Percentiles rank a stretch among this genome's conserved stretches.
phyloP scores from a whole-genome alignment of 2,329 filamentous ascomycete species.

The Cercospora brassicicola region DNA sequence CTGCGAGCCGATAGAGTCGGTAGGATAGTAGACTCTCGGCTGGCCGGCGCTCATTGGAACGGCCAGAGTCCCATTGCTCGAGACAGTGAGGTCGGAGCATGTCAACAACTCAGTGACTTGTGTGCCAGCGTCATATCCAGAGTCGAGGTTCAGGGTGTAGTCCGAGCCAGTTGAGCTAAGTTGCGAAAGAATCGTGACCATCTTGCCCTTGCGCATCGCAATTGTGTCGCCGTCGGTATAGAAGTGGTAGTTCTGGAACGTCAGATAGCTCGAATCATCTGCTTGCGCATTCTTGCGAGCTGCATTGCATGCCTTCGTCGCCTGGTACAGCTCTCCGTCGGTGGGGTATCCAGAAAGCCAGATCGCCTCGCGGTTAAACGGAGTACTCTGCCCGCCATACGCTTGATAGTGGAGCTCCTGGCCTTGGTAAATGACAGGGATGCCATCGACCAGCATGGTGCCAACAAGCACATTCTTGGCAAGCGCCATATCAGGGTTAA shows the following conservation, averaged over 20 bases:
- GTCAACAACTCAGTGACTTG: conserved; percentile 43
- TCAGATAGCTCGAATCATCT: conserved; percentile 43
- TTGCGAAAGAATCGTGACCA: conserved; percentile 43
- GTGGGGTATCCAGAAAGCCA: conserved; percentile 48
- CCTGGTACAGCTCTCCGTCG: conserved; percentile 23
- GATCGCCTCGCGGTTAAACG: conserved; percentile 45
- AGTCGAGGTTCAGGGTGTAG: conserved; percentile 35
- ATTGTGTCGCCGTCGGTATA: conserved; percentile 47
- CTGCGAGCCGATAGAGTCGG: conserved; percentile 11
- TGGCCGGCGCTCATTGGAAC: conserved; percentile 41
- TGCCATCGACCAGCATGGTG: conserved; percentile 61
- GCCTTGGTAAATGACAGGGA: conserved; percentile 66
- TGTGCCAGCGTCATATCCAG: conserved; percentile 33
- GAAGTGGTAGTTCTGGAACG: conserved; percentile 43
- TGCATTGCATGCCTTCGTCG: conserved; percentile 50
- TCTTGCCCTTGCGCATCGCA: conserved; percentile 52
- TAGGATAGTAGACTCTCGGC: conserved; percentile 42
- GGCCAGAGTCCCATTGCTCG: conserved; percentile 32
- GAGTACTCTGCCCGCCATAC: conserved; percentile 37
- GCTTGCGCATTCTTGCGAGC: conserved; percentile 51
- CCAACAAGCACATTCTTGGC: conserved; percentile 63
- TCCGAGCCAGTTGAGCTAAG: conserved; percentile 30
- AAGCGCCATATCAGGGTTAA: conserved; percentile 56
- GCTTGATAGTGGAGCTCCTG: conserved; percentile 61
- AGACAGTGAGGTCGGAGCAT: conserved; percentile 38